Evolutionary conservation across 441 rosid genomes (phyloP).

Genomic region (Gossypium davidsonii): DNA sequence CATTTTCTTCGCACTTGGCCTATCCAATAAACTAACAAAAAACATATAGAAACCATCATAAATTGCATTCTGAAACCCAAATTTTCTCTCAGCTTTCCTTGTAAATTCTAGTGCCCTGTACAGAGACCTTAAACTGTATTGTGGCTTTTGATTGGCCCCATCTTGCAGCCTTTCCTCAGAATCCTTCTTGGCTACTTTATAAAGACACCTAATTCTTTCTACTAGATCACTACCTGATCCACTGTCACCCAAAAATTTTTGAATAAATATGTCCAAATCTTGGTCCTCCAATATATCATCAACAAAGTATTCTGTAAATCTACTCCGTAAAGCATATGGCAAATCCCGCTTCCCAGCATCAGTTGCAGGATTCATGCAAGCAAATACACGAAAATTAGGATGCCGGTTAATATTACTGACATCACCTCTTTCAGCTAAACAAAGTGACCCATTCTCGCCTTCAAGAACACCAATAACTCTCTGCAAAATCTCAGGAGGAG

Average conservation of each 20-base stretch:
- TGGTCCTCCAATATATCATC: constrained; percentile 74
- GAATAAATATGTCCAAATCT: constrained; percentile 71
- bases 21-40: constrained; percentile 82
- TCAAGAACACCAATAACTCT: constrained; percentile 92
- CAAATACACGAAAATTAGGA: constrained; percentile 78
- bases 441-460: constrained; percentile 84
- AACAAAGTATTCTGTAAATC: constrained; percentile 91
- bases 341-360: constrained; percentile 99
- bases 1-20: constrained; percentile 75
- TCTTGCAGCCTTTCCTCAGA: constrained; percentile 94
- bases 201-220: constrained; percentile 55
- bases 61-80: constrained; percentile 60
- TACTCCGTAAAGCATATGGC: constrained; percentile 66
- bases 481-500: constrained; percentile 93
- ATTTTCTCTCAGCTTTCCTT: constrained; percentile 55
- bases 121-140: constrained; percentile 92
- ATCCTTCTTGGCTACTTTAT: constrained; percentile 66
- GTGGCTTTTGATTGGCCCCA: constrained; percentile 99
- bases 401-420: constrained; percentile 60
- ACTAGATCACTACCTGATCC: constrained; percentile 46
- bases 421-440: constrained; percentile 98
- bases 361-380: constrained; percentile 99
- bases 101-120: constrained; percentile 87
- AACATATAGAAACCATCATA: constrained; percentile 93
- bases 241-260: constrained; percentile 62